Conservation (phyloP, 257 asterid species). For the Capsicum rhomboideum region DNA sequence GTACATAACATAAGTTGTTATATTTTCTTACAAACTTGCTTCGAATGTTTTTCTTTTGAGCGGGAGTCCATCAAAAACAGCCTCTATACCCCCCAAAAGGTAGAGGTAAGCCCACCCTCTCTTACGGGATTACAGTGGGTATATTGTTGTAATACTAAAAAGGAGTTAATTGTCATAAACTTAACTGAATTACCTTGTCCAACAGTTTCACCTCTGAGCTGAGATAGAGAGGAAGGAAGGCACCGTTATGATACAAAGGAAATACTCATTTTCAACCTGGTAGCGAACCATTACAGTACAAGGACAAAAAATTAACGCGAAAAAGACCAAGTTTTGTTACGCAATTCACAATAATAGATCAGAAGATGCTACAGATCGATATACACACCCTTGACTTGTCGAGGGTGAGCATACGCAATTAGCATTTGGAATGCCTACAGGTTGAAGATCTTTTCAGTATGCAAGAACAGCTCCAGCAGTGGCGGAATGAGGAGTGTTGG, state of each 20-base stretch:
- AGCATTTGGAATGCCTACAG: background rate
- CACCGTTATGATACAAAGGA: conserved; percentile 5
- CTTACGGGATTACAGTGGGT: too few relatives aligned
- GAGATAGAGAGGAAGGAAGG: conserved; percentile 22
- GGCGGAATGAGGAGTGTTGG: too few relatives aligned
- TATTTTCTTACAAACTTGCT: too few relatives aligned
- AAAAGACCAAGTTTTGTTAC: background rate
- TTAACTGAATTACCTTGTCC: background rate
- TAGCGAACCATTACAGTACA: background rate
- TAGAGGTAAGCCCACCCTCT: too few relatives aligned
- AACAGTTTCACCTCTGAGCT: background rate
- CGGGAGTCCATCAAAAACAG: too few relatives aligned
- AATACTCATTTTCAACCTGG: background rate
- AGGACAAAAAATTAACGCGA: background rate
- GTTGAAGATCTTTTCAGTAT: too few relatives aligned
- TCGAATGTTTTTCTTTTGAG: too few relatives aligned
- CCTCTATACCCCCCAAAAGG: too few relatives aligned
- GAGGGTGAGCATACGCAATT: background rate
- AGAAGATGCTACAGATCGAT: conserved; percentile 6
- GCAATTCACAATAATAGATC: conserved; percentile 14
- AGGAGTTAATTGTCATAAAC: background rate
- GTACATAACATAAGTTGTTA: too few relatives aligned
- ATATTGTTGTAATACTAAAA: background rate
- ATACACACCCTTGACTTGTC: conserved; percentile 6
- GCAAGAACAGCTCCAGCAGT: too few relatives aligned